These are phyloP conservation scores for Venturia aucupariae DNA, from an alignment of 2,329 filamentous ascomycete genomes.

Conservation along the genomic window DNA sequence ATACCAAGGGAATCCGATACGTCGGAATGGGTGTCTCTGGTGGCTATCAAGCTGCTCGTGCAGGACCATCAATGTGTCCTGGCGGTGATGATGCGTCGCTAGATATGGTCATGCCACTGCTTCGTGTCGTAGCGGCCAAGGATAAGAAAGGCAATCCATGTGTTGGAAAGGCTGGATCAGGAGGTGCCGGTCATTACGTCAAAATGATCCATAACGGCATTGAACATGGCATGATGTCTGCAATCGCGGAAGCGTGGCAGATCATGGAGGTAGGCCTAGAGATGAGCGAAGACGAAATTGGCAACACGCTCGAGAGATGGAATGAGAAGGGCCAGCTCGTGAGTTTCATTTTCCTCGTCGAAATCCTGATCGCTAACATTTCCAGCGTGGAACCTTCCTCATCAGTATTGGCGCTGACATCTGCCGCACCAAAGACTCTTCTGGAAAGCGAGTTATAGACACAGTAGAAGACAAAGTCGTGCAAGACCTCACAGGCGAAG, in stretches of 20 bases:
- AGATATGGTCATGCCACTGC: constrained; percentile 50
- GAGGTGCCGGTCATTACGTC: constrained; percentile 60
- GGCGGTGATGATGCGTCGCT: constrained; percentile 51
- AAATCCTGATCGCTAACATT: constrained; percentile 4
- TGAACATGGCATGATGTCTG: constrained; percentile 61
- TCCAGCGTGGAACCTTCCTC: constrained; percentile 48
- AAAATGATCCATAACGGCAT: constrained; percentile 73
- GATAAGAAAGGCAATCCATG: constrained; percentile 51
- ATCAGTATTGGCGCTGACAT: constrained; percentile 55
- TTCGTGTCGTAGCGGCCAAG: constrained; percentile 54
- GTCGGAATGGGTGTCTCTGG: constrained; percentile 61
- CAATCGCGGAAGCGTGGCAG: constrained; percentile 55
- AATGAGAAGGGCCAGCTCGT: constrained; percentile 48
- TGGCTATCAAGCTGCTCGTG: constrained; percentile 58
- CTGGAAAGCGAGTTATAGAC: constrained; percentile 43
- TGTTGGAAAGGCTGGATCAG: constrained; percentile 50
- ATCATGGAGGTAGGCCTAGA: constrained; percentile 51
- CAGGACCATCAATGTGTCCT: constrained; percentile 59
- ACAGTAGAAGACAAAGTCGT: constrained; percentile 62
- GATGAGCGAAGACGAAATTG: constrained; percentile 52
- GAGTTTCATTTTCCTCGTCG: constrained; percentile 14
- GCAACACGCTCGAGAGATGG: constrained; percentile 51
- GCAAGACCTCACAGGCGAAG: constrained; percentile 56
- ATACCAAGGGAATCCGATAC: constrained; percentile 51
- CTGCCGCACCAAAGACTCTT: constrained; percentile 42